These are phyloP conservation scores for Macadamia integrifolia DNA, from an alignment of 164 flowering plant species.

Conservation along the genomic window DNA sequence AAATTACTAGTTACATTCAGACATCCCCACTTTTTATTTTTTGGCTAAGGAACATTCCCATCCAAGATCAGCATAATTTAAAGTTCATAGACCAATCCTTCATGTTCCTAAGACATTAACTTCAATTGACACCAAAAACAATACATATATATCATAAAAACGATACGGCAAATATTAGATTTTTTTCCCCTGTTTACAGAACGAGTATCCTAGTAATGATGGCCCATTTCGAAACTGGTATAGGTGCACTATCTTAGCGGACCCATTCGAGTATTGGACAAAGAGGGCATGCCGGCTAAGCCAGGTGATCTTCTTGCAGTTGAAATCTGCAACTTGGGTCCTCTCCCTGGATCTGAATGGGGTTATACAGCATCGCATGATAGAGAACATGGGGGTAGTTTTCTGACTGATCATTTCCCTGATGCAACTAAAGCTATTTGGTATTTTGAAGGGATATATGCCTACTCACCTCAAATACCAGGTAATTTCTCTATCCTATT, in stretches of 20 bases:
- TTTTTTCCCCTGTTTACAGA: too few relatives aligned
- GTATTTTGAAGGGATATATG: constrained; percentile 96
- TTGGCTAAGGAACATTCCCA: too few relatives aligned
- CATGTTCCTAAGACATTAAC: too few relatives aligned
- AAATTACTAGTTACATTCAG: too few relatives aligned
- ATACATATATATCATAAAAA: too few relatives aligned
- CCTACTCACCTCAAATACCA: constrained; percentile 89
- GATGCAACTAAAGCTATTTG: constrained; percentile 93
- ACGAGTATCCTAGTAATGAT: too few relatives aligned
- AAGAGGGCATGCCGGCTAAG: constrained; percentile 65
- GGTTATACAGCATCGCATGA: constrained; percentile 84
- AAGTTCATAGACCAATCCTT: too few relatives aligned
- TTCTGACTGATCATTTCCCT: constrained; percentile 91
- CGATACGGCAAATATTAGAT: too few relatives aligned
- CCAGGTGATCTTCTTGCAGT: constrained; percentile 91
- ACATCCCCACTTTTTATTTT: too few relatives aligned
- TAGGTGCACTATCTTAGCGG: constrained; percentile 28
- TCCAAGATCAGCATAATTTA: too few relatives aligned
- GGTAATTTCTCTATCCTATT: constrained; percentile 31
- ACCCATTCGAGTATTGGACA: constrained; percentile 67
- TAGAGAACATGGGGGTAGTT: constrained; percentile 95
- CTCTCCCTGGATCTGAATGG: constrained; percentile 42
- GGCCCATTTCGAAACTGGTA: constrained; percentile 9
- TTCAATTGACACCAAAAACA: too few relatives aligned
- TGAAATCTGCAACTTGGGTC: too few relatives aligned